phyloP scores from a whole-genome alignment of 805 yeast species.

The Candida maris region DNA sequence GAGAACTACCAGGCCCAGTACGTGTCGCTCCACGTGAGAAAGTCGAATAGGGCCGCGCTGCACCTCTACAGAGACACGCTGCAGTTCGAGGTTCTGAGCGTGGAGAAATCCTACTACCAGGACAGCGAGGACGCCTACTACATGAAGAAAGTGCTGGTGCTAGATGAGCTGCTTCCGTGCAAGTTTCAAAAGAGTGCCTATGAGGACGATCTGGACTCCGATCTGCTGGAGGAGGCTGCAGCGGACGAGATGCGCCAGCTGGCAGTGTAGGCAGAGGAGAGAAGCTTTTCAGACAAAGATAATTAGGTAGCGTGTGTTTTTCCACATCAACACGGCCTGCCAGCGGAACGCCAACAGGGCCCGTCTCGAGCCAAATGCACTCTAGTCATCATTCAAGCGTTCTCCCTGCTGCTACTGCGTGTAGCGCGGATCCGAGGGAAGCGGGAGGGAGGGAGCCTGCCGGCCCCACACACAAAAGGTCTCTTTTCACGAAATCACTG shows the following conservation, averaged over 20 bases:
- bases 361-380: conserved; percentile 99
- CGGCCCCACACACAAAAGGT: background rate
- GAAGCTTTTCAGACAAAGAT: conserved; percentile 52
- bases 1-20: conserved; percentile 79
- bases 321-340: conserved; percentile 82
- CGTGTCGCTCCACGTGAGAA: conserved; percentile 90
- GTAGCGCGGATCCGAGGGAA: too few species aligned
- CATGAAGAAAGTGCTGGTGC: conserved; percentile 69
- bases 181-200: conserved; percentile 44
- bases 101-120: conserved; percentile 88
- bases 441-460: too few species aligned
- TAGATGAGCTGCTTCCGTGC: conserved; percentile 61
- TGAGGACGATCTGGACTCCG: conserved; percentile 55
- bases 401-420: background rate
- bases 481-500: conserved; percentile 6
- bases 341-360: conserved; percentile 29
- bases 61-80: conserved; percentile 86
- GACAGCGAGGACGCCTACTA: conserved; percentile 98
- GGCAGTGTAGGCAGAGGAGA: conserved; percentile 4
- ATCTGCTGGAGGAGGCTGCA: conserved; percentile 38
- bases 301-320: conserved; percentile 96
- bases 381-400: conserved; percentile 74
- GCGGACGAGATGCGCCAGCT: conserved; percentile 10
- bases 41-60: conserved; percentile 89
- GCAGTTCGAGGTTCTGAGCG: conserved; percentile 72